These are phyloP conservation scores for Aphanomyces astaci DNA, from an alignment of 352 stramenopile genomes.

Conservation along the genomic window DNA sequence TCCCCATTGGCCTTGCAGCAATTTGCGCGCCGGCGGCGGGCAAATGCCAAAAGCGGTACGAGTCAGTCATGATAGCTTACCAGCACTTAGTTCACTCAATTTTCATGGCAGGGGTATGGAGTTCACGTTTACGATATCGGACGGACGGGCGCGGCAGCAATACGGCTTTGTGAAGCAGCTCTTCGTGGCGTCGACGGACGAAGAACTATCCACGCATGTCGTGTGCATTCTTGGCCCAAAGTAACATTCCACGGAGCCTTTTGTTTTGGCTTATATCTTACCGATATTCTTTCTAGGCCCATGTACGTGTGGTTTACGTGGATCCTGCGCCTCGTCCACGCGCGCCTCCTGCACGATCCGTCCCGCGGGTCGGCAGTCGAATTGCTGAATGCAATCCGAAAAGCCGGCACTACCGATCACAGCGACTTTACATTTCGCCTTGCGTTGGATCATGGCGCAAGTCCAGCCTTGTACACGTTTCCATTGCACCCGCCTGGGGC, in stretches of 20 bases:
- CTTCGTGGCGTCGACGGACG: neutral
- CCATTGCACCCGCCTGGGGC: slow-evolving; percentile 5
- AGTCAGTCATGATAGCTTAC: neutral
- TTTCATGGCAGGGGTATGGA: neutral
- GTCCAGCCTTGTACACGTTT: slow-evolving; percentile 10
- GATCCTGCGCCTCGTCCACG: slow-evolving; percentile 16
- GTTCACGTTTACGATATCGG: slow-evolving; percentile 21
- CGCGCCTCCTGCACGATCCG: slow-evolving; percentile 8
- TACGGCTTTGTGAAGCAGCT: slow-evolving; percentile 18
- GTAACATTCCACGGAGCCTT: neutral
- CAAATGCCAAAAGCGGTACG: slow-evolving; percentile 6
- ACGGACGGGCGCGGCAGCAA: neutral
- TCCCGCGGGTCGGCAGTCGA: neutral
- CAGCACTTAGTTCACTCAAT: neutral
- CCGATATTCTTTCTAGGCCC: neutral
- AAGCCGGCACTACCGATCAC: neutral
- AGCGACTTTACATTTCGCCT: neutral
- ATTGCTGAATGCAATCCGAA: slow-evolving; percentile 8
- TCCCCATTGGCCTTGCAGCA: neutral
- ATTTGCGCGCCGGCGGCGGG: slow-evolving; percentile 4
- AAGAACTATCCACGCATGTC: neutral
- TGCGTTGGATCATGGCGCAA: neutral
- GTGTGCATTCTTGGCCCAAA: slow-evolving; percentile 10
- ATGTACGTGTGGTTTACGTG: slow-evolving; percentile 18
- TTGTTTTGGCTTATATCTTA: too few species aligned